Base-by-base conservation (phyloP, 768 basidiomycete genomes). In the Leccinum subgranulosum region DNA sequence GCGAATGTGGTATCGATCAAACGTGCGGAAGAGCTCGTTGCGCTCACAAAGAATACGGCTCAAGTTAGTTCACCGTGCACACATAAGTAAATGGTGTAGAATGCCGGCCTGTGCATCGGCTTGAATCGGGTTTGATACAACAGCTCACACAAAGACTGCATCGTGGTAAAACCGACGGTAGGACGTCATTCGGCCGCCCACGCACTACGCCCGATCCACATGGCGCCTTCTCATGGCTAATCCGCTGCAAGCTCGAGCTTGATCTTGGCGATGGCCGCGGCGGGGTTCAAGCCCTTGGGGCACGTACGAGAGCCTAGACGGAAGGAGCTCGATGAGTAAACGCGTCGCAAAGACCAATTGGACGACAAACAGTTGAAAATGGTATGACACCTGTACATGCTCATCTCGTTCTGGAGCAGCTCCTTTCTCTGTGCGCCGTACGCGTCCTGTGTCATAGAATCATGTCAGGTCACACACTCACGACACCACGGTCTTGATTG, bases 341-440 rank as follows among this genome's bases (percentile, higher is more conserved):
- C 1, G 17, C 1, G 31, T 17, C 6, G 15, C 27, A 53, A 39
- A 47, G 47, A 23, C 21, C 1, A 17, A 39, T n/a, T 23, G 6
- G 15, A 31, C 36, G 48, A 73, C 81, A 28, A 56, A 90, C 93
- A 93, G 77, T 97, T 97, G 81, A 98, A 97, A 77, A 97, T 98
- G 50, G 96, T 98, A 76, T 98, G 96, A 80, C 96, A 98, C 57
- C 96, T 85, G 79, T 97, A 99, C 72, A 99, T 75, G 70, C 92
- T 94, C 82, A 98, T 81, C 68, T 93, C 88, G 75, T 99, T 99
- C 77, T 98, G 92, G 63, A 99, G 81, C 67, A 86, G 86, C 71
- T 94, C 94, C 81, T 88, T 94, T 58, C 96, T 84, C 69, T 93
- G 80, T 2, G 84, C 82, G 11, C 81, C 82, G 69, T 91, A 81